Conservation (phyloP, 139 green algal species). For the Mychonastes homosphaera region DNA sequence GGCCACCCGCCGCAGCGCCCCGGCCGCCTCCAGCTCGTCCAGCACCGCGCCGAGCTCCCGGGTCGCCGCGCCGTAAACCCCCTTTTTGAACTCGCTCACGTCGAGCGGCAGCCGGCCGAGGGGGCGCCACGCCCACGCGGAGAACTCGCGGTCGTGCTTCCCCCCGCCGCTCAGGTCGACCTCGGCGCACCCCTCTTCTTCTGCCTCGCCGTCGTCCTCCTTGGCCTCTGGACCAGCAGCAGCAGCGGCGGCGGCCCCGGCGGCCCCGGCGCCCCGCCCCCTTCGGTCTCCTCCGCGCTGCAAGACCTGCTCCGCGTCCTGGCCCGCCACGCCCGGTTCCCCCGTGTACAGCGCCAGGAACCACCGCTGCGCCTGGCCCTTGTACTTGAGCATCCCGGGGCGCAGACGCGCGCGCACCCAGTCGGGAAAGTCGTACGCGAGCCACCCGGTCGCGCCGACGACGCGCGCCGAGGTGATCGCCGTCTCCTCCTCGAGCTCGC, state of each 20-base stretch:
- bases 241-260: neutral
- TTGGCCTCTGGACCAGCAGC: neutral
- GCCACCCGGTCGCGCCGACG: conserved; percentile 12
- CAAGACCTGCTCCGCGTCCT: too few relatives aligned
- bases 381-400: conserved; percentile 11
- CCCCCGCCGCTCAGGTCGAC: conserved; percentile 16
- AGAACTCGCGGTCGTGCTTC: conserved; percentile 11
- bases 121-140: conserved; percentile 13
- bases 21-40: neutral
- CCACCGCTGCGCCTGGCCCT: conserved; percentile 26
- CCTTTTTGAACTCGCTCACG: conserved; percentile 17
- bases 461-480: conserved; percentile 11
- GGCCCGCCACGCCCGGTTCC: too few relatives aligned
- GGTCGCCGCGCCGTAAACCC: conserved; percentile 4
- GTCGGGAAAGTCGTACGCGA: conserved; percentile 22
- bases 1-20: too few relatives aligned
- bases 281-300: too few relatives aligned
- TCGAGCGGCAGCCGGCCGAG: conserved; percentile 6
- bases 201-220: too few relatives aligned
- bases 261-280: too few relatives aligned
- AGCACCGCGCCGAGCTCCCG: conserved; percentile 7
- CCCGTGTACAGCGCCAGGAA: conserved; percentile 23
- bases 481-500: conserved; percentile 25
- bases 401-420: neutral
- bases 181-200: conserved; percentile 4